Conservation (phyloP, 176 grass and related monocot species). For the Coix lacrymajobi region DNA sequence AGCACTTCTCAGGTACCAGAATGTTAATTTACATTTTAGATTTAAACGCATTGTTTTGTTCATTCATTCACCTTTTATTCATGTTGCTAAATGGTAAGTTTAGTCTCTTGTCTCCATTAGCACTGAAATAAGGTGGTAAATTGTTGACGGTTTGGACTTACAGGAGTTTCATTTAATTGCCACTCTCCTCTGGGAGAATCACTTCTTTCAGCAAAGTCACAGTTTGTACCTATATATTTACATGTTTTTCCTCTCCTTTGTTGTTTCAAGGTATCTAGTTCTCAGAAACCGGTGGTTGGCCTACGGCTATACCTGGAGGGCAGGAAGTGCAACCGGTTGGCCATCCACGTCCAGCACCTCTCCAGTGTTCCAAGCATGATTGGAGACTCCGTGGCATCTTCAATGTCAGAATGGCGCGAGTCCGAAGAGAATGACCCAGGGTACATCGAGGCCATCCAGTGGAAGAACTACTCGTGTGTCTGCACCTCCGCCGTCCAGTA, state of each 20-base stretch:
- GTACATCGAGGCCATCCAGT: conserved; percentile 82
- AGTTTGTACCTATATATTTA: conserved; percentile 5
- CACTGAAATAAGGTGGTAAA: neutral
- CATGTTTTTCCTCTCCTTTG: neutral
- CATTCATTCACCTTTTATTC: neutral
- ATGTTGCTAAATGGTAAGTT: neutral
- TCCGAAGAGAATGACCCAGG: conserved; percentile 55
- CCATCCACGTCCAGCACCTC: conserved; percentile 96
- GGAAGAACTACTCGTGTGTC: conserved; percentile 79
- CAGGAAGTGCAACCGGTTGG: conserved; percentile 81
- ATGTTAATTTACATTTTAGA: neutral
- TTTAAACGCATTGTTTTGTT: neutral
- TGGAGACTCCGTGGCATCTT: conserved; percentile 30
- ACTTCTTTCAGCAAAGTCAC: neutral
- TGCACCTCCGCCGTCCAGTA: conserved; percentile 61
- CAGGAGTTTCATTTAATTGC: neutral
- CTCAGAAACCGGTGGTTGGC: conserved; percentile 67
- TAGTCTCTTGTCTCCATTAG: neutral
- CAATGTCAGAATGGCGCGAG: conserved; percentile 68
- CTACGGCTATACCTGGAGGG: conserved; percentile 89
- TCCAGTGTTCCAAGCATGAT: conserved; percentile 93
- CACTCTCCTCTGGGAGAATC: neutral
- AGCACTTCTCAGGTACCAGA: conserved; percentile 80
- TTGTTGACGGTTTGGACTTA: neutral
- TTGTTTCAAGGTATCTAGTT: conserved; percentile 67